These are phyloP conservation scores for Umbelopsis ramanniana DNA, from an alignment of 192 early-diverging fungal species.

Conservation along the genomic window DNA sequence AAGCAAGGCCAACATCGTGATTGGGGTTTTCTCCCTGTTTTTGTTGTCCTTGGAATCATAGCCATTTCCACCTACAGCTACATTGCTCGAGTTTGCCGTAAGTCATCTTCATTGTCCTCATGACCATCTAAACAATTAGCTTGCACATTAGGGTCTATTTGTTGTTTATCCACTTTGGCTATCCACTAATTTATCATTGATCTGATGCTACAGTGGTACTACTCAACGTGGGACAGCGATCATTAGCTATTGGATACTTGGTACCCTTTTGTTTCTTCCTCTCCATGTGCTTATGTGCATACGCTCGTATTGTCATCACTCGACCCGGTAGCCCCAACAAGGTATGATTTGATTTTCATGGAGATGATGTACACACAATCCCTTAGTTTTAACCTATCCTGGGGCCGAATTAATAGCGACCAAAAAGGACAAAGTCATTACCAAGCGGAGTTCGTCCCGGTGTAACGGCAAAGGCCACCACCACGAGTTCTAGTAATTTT, in stretches of 20 bases:
- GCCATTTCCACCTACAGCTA: slow-evolving; percentile 33
- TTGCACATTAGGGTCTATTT: background rate
- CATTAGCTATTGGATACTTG: slow-evolving; percentile 41
- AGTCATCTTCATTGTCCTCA: background rate
- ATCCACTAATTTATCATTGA: background rate
- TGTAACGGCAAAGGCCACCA: background rate
- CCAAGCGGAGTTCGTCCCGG: background rate
- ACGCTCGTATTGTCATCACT: slow-evolving; percentile 43
- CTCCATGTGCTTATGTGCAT: slow-evolving; percentile 46
- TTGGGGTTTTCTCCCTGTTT: slow-evolving; percentile 35
- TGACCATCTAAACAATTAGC: background rate
- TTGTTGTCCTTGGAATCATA: slow-evolving; percentile 25
- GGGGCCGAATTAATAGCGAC: slow-evolving; percentile 11
- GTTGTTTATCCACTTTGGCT: background rate
- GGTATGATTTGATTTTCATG: slow-evolving; percentile 18
- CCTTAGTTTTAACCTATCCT: background rate
- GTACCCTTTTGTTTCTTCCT: slow-evolving; percentile 39
- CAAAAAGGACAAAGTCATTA: slow-evolving; percentile 24
- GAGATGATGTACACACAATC: background rate
- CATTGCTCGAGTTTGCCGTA: slow-evolving; percentile 28
- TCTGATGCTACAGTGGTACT: slow-evolving; percentile 26
- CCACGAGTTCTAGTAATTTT: background rate
- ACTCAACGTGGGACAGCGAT: slow-evolving; percentile 4
- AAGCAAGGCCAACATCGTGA: slow-evolving; percentile 31
- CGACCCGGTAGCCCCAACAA: slow-evolving; percentile 52